These are phyloP conservation scores for Urostyla sp. DNA, from an alignment of 73 alveolate species.

Conservation along the genomic window DNA sequence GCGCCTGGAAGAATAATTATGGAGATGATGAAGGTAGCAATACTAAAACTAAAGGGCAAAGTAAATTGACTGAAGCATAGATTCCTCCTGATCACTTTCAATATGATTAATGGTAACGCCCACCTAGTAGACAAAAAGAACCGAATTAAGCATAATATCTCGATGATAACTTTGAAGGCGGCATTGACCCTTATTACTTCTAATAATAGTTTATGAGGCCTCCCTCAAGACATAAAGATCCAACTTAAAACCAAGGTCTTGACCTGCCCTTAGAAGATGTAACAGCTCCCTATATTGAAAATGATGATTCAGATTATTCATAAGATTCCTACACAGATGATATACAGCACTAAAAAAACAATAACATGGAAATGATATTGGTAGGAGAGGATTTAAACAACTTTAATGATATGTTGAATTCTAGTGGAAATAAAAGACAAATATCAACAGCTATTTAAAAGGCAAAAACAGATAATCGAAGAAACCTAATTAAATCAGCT, in stretches of 20 bases:
- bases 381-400: conserved; percentile 3
- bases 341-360: conserved; percentile 13
- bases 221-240: conserved; percentile 58
- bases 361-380: background rate
- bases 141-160: conserved; percentile 48
- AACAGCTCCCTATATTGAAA: background rate
- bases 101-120: conserved; percentile 49
- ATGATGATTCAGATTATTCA: conserved; percentile 50
- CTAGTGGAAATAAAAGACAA: conserved; percentile 21
- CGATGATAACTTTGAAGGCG: conserved; percentile 22
- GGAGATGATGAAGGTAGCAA: conserved; percentile 9
- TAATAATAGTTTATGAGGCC: conserved; percentile 48
- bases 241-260: conserved; percentile 37
- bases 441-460: conserved; percentile 17
- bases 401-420: conserved; percentile 5
- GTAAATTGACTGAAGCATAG: conserved; percentile 8
- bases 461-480: conserved; percentile 4
- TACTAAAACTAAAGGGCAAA: conserved; percentile 28
- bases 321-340: conserved; percentile 37
- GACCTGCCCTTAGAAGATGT: conserved; percentile 47
- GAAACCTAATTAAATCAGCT: conserved; percentile 10
- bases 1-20: background rate
- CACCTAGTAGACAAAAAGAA: conserved; percentile 54
- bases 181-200: conserved; percentile 4
- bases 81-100: conserved; percentile 31